Conservation (phyloP, 345 rosid species). For the Gossypium turneri region DNA sequence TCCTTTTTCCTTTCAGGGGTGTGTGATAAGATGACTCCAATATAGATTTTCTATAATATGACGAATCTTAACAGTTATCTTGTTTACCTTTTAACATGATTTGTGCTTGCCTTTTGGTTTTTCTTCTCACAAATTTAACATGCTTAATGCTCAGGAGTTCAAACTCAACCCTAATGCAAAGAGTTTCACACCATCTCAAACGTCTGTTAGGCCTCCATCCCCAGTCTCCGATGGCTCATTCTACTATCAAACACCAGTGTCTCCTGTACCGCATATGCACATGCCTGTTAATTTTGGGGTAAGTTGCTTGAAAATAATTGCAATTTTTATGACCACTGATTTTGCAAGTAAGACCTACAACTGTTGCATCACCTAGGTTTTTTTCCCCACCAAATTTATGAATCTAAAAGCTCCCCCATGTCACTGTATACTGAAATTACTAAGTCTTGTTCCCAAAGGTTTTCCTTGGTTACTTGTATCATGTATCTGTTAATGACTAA, state of each 20-base stretch:
- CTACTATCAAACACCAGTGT: constrained; percentile 48
- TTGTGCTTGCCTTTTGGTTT: neutral
- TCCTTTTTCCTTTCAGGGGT: neutral
- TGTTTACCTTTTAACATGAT: neutral
- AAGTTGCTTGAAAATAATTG: constrained; percentile 24
- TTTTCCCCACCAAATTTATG: neutral
- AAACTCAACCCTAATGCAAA: constrained; percentile 90
- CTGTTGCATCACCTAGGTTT: neutral
- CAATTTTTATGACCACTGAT: neutral
- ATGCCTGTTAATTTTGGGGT: constrained; percentile 73
- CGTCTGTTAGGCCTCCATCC: constrained; percentile 54
- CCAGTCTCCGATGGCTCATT: constrained; percentile 57
- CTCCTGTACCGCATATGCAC: constrained; percentile 58
- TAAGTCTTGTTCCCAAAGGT: neutral
- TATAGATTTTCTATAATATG: neutral
- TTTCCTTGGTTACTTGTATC: neutral
- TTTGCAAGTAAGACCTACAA: neutral
- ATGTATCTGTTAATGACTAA: neutral
- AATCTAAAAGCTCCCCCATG: neutral
- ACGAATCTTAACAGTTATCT: neutral
- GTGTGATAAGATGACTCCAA: neutral
- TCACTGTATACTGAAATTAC: neutral
- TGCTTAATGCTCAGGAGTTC: constrained; percentile 61
- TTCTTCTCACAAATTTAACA: neutral
- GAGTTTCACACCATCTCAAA: constrained; percentile 63